Conservation (phyloP, 1,284 basidiomycete genomes). For the Wolfiporia cocos region DNA sequence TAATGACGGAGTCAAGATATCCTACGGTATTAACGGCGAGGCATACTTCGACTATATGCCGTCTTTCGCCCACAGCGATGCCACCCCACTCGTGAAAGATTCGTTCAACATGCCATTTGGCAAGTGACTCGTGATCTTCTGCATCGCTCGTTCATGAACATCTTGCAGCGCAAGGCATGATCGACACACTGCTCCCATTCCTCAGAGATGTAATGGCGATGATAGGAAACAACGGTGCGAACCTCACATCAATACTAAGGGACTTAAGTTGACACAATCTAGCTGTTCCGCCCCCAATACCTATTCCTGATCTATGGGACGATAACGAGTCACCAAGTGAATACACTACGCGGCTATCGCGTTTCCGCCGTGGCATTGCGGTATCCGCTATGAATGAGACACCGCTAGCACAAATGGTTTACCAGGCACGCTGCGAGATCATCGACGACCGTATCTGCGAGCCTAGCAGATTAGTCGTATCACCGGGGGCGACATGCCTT, state of each 20-base stretch:
- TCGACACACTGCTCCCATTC: background rate
- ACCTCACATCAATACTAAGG: background rate
- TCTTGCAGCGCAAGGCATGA: background rate
- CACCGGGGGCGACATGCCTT: constrained; percentile 23
- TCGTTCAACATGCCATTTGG: constrained; percentile 5
- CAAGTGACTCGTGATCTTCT: background rate
- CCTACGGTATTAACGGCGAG: constrained; percentile 13
- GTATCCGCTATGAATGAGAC: constrained; percentile 14
- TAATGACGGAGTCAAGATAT: constrained; percentile 14
- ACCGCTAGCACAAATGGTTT: constrained; percentile 24
- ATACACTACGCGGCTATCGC: constrained; percentile 26
- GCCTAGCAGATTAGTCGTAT: constrained; percentile 21
- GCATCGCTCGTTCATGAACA: background rate
- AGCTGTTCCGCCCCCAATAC: background rate
- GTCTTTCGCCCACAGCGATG: constrained; percentile 29
- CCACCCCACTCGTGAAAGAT: constrained; percentile 19
- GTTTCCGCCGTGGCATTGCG: constrained; percentile 23
- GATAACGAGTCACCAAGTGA: constrained; percentile 21
- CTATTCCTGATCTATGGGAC: constrained; percentile 11
- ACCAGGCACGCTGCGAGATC: constrained; percentile 34
- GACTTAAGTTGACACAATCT: background rate
- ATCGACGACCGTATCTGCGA: constrained; percentile 12
- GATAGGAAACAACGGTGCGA: background rate
- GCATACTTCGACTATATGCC: constrained; percentile 20
- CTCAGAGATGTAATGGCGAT: no score